Conservation (phyloP, 2,329 filamentous ascomycete species). For the Achaetomium macrosporum region DNA sequence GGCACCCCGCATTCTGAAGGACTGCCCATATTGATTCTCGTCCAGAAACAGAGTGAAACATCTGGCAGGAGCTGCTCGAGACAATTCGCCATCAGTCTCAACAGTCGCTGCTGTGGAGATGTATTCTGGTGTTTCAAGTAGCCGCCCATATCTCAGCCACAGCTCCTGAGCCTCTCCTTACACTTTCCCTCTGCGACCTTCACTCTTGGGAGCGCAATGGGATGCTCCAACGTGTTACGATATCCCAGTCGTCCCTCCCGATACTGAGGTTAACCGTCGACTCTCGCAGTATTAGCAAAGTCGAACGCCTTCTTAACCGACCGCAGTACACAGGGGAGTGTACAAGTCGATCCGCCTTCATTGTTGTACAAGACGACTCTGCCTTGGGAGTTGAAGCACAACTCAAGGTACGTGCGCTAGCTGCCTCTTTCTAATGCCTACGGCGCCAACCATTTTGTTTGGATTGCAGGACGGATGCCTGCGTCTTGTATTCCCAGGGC, state of each 20-base stretch:
- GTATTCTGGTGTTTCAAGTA: not conserved
- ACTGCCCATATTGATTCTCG: constrained; percentile 36
- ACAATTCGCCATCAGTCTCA: not conserved
- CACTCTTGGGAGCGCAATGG: not conserved
- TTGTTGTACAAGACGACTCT: not conserved
- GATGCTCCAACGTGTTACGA: not conserved
- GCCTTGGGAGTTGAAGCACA: not conserved
- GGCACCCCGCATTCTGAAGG: constrained; percentile 25
- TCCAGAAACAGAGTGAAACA: constrained; percentile 37
- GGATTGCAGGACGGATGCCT: not conserved
- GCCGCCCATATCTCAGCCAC: not conserved
- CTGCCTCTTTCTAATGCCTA: not conserved
- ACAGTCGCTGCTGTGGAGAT: not conserved
- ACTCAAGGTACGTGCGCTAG: not conserved
- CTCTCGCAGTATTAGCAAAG: not conserved
- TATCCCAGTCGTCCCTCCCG: not conserved
- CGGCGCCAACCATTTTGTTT: not conserved
- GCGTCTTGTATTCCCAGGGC: not conserved
- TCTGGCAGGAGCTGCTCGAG: constrained; percentile 15
- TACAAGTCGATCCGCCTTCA: not conserved
- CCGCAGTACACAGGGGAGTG: constrained; percentile 3
- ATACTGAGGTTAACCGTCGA: not conserved
- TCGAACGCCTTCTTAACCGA: not conserved
- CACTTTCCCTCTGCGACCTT: not conserved
- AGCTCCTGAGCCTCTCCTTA: not conserved